phyloP scores from a whole-genome alignment of 2,329 filamentous ascomycete species.

The Dactylellina leptospora region DNA sequence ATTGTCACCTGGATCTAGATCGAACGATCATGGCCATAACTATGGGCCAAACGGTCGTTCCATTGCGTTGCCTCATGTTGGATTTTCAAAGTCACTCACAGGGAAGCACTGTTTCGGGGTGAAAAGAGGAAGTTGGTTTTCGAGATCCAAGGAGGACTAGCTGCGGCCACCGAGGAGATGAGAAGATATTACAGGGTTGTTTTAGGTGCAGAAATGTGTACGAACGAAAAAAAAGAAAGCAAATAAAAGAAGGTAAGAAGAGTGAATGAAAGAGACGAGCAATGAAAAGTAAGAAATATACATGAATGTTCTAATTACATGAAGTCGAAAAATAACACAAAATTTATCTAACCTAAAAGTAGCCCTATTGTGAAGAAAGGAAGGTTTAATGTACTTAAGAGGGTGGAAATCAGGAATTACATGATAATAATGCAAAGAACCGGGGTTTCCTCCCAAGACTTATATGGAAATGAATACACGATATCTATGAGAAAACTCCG shows the following conservation, averaged over 20 bases:
- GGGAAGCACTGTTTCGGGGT: slow-evolving; percentile 4
- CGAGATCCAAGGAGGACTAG: neutral
- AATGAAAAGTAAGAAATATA: slow-evolving; percentile 12
- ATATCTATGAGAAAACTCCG: slow-evolving; percentile 49
- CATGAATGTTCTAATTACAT: slow-evolving; percentile 51
- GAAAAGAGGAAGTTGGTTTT: slow-evolving; percentile 7
- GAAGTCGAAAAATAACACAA: neutral
- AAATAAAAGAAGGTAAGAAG: neutral
- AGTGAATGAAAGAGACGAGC: slow-evolving; percentile 1
- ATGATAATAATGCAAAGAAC: slow-evolving; percentile 24
- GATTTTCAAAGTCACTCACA: slow-evolving; percentile 14
- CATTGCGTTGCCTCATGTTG: slow-evolving; percentile 29
- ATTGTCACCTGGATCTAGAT: slow-evolving; percentile 43
- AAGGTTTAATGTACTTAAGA: slow-evolving; percentile 16
- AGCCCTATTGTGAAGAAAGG: slow-evolving; percentile 16
- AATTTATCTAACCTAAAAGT: slow-evolving; percentile 38
- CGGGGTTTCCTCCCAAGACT: slow-evolving; percentile 18
- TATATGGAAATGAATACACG: slow-evolving; percentile 19
- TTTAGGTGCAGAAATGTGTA: too few relatives aligned
- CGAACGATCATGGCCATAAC: slow-evolving; percentile 27
- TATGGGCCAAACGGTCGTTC: slow-evolving; percentile 5
- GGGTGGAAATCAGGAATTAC: slow-evolving; percentile 25
- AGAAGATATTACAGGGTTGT: slow-evolving; percentile 12
- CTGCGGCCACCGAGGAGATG: neutral
- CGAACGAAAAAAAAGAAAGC: neutral